These are phyloP conservation scores for Aspergillus eucalypticola DNA, from an alignment of 2,329 filamentous ascomycete species.

Conservation along the genomic window DNA sequence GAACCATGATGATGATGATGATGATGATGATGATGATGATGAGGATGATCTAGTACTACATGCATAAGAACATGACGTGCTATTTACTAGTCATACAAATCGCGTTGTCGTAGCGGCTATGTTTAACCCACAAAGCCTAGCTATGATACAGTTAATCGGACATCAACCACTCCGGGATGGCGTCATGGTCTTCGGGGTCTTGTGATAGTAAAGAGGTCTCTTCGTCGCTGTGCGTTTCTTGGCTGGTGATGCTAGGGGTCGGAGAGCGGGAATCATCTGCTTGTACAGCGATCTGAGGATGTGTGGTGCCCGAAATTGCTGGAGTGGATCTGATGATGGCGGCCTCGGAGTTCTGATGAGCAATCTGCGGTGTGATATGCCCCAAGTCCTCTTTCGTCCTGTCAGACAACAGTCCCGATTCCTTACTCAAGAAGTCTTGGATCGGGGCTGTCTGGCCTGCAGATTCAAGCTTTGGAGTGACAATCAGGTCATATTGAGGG, in stretches of 20 bases:
- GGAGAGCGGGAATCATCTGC: slow-evolving; percentile 10
- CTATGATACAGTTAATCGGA: slow-evolving; percentile 27
- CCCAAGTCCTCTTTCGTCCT: background rate
- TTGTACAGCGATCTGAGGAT: slow-evolving; percentile 16
- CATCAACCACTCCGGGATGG: slow-evolving; percentile 64
- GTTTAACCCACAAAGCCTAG: background rate
- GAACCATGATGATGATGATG: too few relatives aligned
- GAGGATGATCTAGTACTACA: too few relatives aligned
- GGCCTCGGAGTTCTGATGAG: background rate
- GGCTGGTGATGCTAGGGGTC: slow-evolving; percentile 17
- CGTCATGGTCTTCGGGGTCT: slow-evolving; percentile 66
- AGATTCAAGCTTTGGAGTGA: slow-evolving; percentile 26
- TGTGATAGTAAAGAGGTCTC: slow-evolving; percentile 58
- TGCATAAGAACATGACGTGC: too few relatives aligned
- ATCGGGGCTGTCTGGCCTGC: background rate
- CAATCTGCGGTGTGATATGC: background rate
- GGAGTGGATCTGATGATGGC: slow-evolving; percentile 22
- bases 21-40: too few relatives aligned
- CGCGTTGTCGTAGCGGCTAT: too few relatives aligned
- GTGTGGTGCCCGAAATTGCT: slow-evolving; percentile 30
- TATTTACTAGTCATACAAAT: too few relatives aligned
- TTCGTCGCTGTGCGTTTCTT: slow-evolving; percentile 42
- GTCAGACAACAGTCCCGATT: background rate
- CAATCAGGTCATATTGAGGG: slow-evolving; percentile 33
- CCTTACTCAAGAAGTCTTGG: background rate